Conservation (phyloP, 768 basidiomycete genomes). For the Dacryopinax primogenitus region DNA sequence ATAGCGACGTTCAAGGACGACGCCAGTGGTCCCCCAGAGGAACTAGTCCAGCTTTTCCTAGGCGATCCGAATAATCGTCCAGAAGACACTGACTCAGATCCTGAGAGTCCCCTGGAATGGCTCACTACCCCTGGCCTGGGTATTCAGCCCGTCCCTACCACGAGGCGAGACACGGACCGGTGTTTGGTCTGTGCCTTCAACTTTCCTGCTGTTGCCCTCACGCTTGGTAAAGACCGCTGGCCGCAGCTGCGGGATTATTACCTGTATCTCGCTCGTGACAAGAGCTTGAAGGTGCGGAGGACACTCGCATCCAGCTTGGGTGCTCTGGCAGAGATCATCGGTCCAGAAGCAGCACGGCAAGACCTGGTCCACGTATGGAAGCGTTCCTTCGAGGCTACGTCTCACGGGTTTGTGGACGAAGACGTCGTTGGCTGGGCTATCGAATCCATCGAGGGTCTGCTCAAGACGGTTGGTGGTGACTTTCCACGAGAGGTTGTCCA, state of each 20-base stretch:
- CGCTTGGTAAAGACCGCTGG: constrained; percentile 70
- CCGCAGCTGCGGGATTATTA: constrained; percentile 54
- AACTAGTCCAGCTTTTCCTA: constrained; percentile 65
- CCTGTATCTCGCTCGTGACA: constrained; percentile 47
- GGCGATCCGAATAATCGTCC: constrained; percentile 40
- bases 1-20: constrained; percentile 62
- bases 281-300: constrained; percentile 49
- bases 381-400: constrained; percentile 32
- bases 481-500: constrained; percentile 35
- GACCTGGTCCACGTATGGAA: constrained; percentile 63
- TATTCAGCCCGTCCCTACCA: constrained; percentile 15
- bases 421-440: constrained; percentile 61
- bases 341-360: constrained; percentile 46
- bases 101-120: not conserved
- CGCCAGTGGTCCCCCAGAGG: constrained; percentile 53
- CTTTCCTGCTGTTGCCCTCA: constrained; percentile 78
- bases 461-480: constrained; percentile 38
- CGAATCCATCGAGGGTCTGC: constrained; percentile 49
- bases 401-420: constrained; percentile 42
- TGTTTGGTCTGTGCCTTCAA: constrained; percentile 77
- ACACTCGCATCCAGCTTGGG: constrained; percentile 82
- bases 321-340: constrained; percentile 77
- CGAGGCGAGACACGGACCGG: constrained; percentile 46
- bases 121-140: constrained; percentile 14
- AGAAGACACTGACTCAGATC: not conserved